Evolutionary conservation across 768 basidiomycete species (phyloP), one percentile per base, ranked within the genome.

Genomic region (Boletus huronensis): DNA sequence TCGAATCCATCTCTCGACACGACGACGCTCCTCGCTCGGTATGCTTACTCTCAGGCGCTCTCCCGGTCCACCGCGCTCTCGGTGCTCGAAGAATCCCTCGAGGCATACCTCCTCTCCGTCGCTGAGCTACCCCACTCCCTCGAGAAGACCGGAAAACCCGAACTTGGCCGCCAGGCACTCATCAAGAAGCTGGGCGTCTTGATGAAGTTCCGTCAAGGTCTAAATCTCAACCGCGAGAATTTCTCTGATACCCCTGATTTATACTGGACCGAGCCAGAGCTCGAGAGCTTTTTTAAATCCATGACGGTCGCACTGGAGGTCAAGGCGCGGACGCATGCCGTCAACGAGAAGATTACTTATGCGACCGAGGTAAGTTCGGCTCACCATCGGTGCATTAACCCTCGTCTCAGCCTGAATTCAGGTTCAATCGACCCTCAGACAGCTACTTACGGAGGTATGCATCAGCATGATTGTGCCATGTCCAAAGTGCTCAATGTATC

Each of bases 301-400:
- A 75, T 98, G 64, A 91, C 84, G 54, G 75, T 82, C 36, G 93
- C 96, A 6, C 77, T 98, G 25, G 96, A 98, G 66, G 85, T 98
- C 59, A 87, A 85, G 63, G 76, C 83, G 26, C 82, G 96, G 19
- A 89, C 91, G 2, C 80, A 82, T 31, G 83, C 87, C 0, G 81
- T 95, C 50, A 95, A 96, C 65, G 90, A 93, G 64, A 97, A 96
- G 68, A 93, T 93, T 52, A 93, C 89, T 2, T 93, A 93, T 67
- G 89, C 91, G 6, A 86, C 87, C 3, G 91, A 93, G 76, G 84
- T 80, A 43, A 19, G 2, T 32, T 36, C 31, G 35, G 32, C 5
- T 11, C 5, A 2, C 11, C 2, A 3, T 35, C 13, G 1, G 6
- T 17, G 26, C 34, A 49, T 32, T 23, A 6, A 16, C 16, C 16